Percentiles rank a stretch among this genome's conserved stretches.
Conservation (phyloP, 768 basidiomycete genomes). For the Gymnopilus junonius region DNA sequence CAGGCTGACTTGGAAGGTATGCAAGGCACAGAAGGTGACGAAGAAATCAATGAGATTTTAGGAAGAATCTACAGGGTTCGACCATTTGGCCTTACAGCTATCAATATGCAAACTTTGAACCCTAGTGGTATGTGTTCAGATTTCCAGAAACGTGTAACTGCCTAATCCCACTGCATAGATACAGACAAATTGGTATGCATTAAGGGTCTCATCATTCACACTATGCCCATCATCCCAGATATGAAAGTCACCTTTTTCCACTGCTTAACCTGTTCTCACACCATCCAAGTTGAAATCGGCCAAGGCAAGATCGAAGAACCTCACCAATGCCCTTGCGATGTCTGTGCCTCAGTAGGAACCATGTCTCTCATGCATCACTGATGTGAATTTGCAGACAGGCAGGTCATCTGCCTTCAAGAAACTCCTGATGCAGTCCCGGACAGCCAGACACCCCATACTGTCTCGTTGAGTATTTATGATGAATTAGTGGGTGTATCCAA, state of each 20-base stretch:
- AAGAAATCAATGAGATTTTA: conserved; percentile 89
- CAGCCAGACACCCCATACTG: conserved; percentile 97
- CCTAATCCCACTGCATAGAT: conserved; percentile 52
- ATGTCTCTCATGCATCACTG: conserved; percentile 98
- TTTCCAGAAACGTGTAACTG: background rate
- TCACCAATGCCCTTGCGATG: conserved; percentile 87
- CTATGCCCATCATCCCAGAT: conserved; percentile 97
- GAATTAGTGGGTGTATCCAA: conserved; percentile 97
- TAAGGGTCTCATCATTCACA: conserved; percentile 96
- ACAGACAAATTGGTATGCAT: conserved; percentile 97
- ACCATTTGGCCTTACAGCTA: conserved; percentile 80
- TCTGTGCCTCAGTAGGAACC: conserved; percentile 85
- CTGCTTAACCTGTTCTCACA: conserved; percentile 93
- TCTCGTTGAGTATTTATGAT: conserved; percentile 96
- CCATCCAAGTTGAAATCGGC: conserved; percentile 96
- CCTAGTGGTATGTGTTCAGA: conserved; percentile 68
- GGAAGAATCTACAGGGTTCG: conserved; percentile 89
- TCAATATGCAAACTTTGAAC: conserved; percentile 96
- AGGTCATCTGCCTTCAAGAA: conserved; percentile 94
- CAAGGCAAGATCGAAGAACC: conserved; percentile 98
- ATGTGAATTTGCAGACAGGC: conserved; percentile 94
- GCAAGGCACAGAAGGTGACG: conserved; percentile 75
- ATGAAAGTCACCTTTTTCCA: conserved; percentile 99
- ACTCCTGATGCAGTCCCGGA: conserved; percentile 98
- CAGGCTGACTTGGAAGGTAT: conserved; percentile 73